Base-by-base conservation (phyloP, 2,329 filamentous ascomycete genomes). In the Stemphylium vesicarium region DNA sequence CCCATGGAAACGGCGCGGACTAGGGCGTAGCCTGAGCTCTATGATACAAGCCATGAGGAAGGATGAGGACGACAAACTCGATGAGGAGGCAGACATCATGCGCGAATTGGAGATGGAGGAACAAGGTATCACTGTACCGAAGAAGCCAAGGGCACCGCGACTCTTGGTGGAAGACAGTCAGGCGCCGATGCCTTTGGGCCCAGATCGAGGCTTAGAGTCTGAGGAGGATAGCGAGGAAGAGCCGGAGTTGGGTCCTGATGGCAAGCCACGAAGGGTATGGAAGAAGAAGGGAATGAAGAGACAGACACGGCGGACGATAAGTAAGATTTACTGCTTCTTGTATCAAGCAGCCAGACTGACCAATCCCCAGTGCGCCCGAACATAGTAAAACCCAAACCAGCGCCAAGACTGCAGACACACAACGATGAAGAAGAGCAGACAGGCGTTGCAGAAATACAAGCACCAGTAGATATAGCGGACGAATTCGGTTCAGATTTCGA, bases 251-350 rank as follows among this genome's bases (percentile, higher is more conserved):
- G 84, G 79, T 47, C 79, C 79, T n/a, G 77, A 85, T 64, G 86
- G 86, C 1, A 80, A 84, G 58, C 86, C 86, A 2, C 72, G 86
- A 33, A 84, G 82, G 49, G 75, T 85, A 1, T 94, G 84, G 80
- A 94, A 93, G 81, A 95, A 95, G 83, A 91, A 90, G 79, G 90
- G 90, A 0, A 84, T 90, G 71, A 95, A 95, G 79, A 82, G 91
- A 57, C 91, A 90, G 50, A 94, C 91, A 3, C 81, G 87, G 58
- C 80, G 82, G 42, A 81, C 84, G 50, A 92, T 87, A 56, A 90
- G 72, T 73, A 59, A 62, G 65, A 60, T 43, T 18, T 26, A 39
- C 4, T 31, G n/a, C 20, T 37, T 4, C 2, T 35, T 15, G n/a
- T 31, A 39, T 13, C n/a, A 35, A 36, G 22, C 29, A 33, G 31